Conservation (phyloP, 106 monocot genomes). For the Posidonia australis region DNA sequence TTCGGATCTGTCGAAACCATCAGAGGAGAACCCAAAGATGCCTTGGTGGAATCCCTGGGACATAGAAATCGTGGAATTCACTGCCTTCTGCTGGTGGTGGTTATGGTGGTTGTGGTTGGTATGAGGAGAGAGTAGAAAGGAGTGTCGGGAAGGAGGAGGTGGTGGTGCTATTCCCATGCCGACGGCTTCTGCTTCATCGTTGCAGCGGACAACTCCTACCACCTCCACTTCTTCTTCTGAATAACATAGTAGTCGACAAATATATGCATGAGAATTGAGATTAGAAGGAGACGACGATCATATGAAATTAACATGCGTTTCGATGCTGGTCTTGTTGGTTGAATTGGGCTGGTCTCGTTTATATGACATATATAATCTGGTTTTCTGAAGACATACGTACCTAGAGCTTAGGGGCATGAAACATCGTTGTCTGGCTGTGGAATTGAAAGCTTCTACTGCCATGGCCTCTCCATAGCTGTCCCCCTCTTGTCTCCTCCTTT, state of each 20-base stretch:
- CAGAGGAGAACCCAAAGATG: conserved; percentile 61
- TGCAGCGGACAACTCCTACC: no score
- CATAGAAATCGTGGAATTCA: conserved; percentile 63
- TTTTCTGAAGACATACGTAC: neutral
- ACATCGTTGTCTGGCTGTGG: conserved; percentile 40
- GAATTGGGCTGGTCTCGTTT: no score
- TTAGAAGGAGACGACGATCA: neutral
- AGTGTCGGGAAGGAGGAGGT: conserved; percentile 8
- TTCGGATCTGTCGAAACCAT: conserved; percentile 33
- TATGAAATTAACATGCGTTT: no score
- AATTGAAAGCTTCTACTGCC: conserved; percentile 28
- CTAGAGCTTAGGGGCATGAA: conserved; percentile 6
- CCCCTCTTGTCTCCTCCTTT: conserved; percentile 2
- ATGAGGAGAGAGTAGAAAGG: neutral
- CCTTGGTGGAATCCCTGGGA: conserved; percentile 86
- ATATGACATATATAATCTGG: no score
- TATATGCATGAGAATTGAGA: neutral
- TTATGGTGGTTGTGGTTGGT: conserved; percentile 7
- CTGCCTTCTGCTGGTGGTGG: neutral
- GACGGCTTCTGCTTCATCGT: conserved; percentile 21
- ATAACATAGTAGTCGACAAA: neutral
- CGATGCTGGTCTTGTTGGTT: no score
- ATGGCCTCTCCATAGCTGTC: conserved; percentile 8
- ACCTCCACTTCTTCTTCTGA: neutral
- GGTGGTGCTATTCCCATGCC: conserved; percentile 58